Conservation (phyloP, 208 protist species). For the Trypanosoma boissoni region DNA sequence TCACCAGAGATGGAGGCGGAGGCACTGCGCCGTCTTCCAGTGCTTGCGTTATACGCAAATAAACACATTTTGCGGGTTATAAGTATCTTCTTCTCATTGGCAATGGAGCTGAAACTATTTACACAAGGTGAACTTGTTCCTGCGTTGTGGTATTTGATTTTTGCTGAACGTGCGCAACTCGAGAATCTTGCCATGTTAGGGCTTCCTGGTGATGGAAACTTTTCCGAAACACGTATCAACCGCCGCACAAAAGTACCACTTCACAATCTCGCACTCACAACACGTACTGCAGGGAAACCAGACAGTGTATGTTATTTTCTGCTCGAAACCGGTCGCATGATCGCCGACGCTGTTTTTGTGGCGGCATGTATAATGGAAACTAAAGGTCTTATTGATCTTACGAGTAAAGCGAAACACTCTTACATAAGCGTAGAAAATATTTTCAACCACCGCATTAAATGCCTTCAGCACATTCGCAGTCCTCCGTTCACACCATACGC, state of each 20-base stretch:
- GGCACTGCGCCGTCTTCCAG: slow-evolving; percentile 39
- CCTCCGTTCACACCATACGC: slow-evolving; percentile 70
- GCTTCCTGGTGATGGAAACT: slow-evolving; percentile 23
- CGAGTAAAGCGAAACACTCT: slow-evolving; percentile 37
- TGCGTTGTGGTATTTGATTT: slow-evolving; percentile 79
- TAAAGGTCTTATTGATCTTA: slow-evolving; percentile 69
- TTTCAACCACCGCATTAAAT: slow-evolving; percentile 84
- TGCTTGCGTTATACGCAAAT: slow-evolving; percentile 74
- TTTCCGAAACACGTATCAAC: slow-evolving; percentile 78
- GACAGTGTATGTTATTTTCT: slow-evolving; percentile 41
- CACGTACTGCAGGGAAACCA: slow-evolving; percentile 37
- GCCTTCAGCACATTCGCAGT: slow-evolving; percentile 62
- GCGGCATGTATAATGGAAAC: slow-evolving; percentile 69
- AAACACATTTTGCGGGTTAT: slow-evolving; percentile 66
- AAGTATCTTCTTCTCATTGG: slow-evolving; percentile 61
- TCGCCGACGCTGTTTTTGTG: slow-evolving; percentile 69
- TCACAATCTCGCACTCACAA: slow-evolving; percentile 77
- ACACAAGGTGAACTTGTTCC: slow-evolving; percentile 68
- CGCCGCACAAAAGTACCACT: slow-evolving; percentile 69
- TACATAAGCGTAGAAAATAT: slow-evolving; percentile 61
- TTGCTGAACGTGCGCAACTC: slow-evolving; percentile 54
- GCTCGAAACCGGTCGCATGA: slow-evolving; percentile 54
- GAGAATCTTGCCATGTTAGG: slow-evolving; percentile 66
- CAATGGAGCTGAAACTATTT: slow-evolving; percentile 76
- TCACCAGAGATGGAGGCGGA: slow-evolving; percentile 44